phyloP scores from a whole-genome alignment of 257 asterid genomes.

The Jasminum sambac region DNA sequence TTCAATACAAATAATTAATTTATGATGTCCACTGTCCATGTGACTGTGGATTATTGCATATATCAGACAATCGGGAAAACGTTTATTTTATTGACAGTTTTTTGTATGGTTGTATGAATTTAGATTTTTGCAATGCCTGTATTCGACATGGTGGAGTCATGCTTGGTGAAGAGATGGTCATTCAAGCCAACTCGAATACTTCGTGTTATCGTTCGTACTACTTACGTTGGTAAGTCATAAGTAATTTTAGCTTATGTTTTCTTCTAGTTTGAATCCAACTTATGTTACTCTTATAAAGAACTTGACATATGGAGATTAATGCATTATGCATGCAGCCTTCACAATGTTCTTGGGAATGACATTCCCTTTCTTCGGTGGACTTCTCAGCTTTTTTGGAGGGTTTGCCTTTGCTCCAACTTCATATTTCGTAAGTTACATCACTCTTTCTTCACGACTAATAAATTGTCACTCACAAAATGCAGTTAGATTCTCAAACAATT shows the following conservation, averaged over 20 bases:
- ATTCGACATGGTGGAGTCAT: conserved; percentile 49
- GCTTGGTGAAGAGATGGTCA: conserved; percentile 30
- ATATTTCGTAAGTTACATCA: conserved; percentile 34
- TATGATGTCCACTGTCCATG: too few species aligned
- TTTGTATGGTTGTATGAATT: background rate
- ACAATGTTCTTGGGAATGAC: conserved; percentile 44
- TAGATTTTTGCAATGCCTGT: conserved; percentile 61
- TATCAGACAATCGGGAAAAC: background rate
- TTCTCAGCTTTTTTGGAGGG: conserved; percentile 55
- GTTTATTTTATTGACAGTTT: background rate
- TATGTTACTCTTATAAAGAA: background rate
- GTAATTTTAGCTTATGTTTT: too few species aligned
- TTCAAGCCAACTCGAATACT: conserved; percentile 30
- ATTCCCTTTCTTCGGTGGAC: conserved; percentile 54
- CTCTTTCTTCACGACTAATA: background rate
- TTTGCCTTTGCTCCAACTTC: conserved; percentile 58
- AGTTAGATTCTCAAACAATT: too few species aligned
- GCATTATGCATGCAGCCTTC: conserved; percentile 32
- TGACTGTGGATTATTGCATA: too few species aligned
- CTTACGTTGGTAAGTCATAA: conserved; percentile 50
- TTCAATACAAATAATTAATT: too few species aligned
- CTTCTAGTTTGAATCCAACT: too few species aligned
- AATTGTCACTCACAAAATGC: too few species aligned
- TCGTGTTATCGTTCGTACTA: conserved; percentile 34
- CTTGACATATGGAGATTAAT: background rate